Base-by-base conservation (phyloP, 805 yeast genomes). In the Candida manassasensis region DNA sequence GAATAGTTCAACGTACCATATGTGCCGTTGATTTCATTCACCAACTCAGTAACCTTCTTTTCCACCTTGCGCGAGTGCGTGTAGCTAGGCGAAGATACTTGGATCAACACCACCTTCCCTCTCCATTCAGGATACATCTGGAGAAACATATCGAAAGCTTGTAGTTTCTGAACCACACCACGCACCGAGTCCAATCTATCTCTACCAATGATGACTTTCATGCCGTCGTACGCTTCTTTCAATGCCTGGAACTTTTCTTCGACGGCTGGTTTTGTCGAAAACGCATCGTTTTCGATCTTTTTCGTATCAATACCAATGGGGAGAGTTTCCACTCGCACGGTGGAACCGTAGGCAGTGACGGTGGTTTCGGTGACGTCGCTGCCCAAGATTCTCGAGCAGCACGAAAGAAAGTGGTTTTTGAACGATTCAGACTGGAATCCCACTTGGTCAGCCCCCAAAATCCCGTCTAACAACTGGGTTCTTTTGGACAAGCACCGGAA, bases 111-210 rank as follows among this genome's bases (percentile, higher is more conserved):
- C 12, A 88, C 96, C 41, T 81, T 78, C 27, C 79, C 84, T 38
- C 84, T 71, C 95, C 95, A 87, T 45, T 88, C 88, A 2, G 99
- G 98, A 48, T 80, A 88, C 84, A 84, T 79, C 39, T 83, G 85
- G 44, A 93, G 67, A 45, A 93, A 86, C 63, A 79, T 76, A 50
- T 86, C 95, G 59, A 82, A 89, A 0, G 97, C 97, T 58, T 87
- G 83, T 25, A 93, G 63, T 58, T 93, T 93, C 61, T 93, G 97
- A 3, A 85, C 78, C 19, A 93, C 95, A 21, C 98, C 97, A 42
- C 96, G 77, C 14, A 90, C 96, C 7, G 82, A 65, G 56, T 93
- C 97, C 41, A 93, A 72, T 41, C 97, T 68, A 55, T 93, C 99
- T 55, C 98, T 78, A 19, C 98, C 98, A 27, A 93, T 83, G 47